Conservation (phyloP, 257 asterid genomes). For the Craterostigma plantagineum region DNA sequence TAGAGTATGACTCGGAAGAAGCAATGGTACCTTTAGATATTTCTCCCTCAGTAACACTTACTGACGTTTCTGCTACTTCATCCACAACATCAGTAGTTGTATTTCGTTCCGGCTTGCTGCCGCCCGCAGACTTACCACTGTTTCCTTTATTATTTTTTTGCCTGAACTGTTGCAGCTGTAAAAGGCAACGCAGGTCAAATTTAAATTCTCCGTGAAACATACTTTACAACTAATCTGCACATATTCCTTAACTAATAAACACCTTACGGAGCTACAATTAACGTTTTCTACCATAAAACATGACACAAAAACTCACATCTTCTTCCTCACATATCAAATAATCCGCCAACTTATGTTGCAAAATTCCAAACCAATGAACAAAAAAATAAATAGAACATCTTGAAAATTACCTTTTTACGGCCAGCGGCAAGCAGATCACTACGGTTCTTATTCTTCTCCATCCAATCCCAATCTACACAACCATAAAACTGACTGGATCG, state of each 20-base stretch:
- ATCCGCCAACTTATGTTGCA: no score
- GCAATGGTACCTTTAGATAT: slow-evolving; percentile 17
- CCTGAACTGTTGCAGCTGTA: slow-evolving; percentile 88
- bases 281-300: no score
- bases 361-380: no score
- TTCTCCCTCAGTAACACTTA: slow-evolving; percentile 26
- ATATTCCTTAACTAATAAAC: no score
- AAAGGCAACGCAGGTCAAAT: slow-evolving; percentile 9
- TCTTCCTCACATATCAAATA: no score
- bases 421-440: slow-evolving; percentile 89
- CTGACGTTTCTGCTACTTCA: slow-evolving; percentile 13
- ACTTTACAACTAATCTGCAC: not conserved
- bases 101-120: slow-evolving; percentile 9
- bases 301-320: no score
- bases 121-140: slow-evolving; percentile 31
- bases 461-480: slow-evolving; percentile 29
- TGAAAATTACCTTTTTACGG: slow-evolving; percentile 49
- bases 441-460: slow-evolving; percentile 76
- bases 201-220: slow-evolving; percentile 3
- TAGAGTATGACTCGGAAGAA: slow-evolving; percentile 23
- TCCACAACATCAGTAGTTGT: slow-evolving; percentile 14
- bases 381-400: not conserved
- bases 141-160: slow-evolving; percentile 69
- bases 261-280: not conserved
- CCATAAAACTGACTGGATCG: slow-evolving; percentile 23